phyloP scores from a whole-genome alignment of 257 asterid species.

The Solanum dulcamara region DNA sequence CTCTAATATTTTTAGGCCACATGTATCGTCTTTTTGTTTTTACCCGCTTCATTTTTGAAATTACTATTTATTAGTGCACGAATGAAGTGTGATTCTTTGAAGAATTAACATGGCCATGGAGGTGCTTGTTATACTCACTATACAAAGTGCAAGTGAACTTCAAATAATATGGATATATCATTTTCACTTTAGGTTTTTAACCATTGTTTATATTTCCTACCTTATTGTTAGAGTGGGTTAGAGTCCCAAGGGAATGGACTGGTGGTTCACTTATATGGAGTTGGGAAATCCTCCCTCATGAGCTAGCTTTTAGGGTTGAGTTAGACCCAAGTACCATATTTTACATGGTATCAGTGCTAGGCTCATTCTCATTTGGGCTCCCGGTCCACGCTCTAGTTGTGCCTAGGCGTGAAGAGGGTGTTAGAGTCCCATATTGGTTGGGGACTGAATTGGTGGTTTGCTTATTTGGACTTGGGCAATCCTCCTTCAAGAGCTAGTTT shows the following conservation, averaged over 20 bases:
- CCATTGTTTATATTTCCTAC: neutral
- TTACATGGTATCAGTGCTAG: no score
- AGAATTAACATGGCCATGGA: neutral
- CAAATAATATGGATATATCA: neutral
- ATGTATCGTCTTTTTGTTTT: neutral
- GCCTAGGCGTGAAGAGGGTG: no score
- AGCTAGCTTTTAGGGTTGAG: neutral
- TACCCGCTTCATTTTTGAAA: neutral
- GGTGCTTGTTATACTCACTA: neutral
- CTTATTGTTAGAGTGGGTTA: neutral
- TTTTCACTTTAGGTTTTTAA: neutral
- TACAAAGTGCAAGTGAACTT: neutral
- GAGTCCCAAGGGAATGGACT: neutral
- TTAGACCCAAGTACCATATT: neutral
- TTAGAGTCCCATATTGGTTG: no score
- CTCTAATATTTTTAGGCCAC: neutral
- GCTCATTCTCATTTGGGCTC: no score
- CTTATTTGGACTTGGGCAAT: no score
- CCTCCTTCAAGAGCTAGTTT: no score
- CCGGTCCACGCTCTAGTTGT: no score
- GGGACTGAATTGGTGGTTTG: no score
- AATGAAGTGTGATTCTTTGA: neutral
- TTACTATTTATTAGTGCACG: neutral
- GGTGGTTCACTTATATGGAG: neutral
- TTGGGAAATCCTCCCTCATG: neutral